Evolutionary conservation across 192 early-diverging fungal genomes (phyloP), one percentile per base, ranked within the genome.

Genomic region (Powellomyces hirtus): DNA sequence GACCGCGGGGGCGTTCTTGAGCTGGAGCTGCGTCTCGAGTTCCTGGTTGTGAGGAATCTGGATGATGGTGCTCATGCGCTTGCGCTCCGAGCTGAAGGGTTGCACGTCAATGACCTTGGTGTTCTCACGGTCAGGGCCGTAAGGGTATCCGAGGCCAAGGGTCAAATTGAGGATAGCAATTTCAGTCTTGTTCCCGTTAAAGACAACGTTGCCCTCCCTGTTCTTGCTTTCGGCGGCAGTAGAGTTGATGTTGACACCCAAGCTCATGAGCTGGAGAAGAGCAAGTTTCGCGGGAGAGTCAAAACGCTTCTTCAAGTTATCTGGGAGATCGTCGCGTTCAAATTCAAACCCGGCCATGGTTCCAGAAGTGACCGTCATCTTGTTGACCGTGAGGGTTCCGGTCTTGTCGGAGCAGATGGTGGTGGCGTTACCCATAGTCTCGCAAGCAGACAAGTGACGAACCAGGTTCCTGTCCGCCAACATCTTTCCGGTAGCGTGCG

Each of bases 341-440:
- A 90, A 92, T 30, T 84, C 83, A 45, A 16, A 57, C 44, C 89
- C 78, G 35, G 92, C 91, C 35, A 97, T 71, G 38, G 87, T 84
- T 38, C 94, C 95, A 13, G 89, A 83, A 29, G 95, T 94, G n/a
- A 98, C 93, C 1, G 93, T 92, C 97, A 99, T 99, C 58, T 86
- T 82, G 83, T 99, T 99, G 65, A 95, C 91, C 1, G 97, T 99
- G 38, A 98, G 79, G 8, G 97, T 99, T 26, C 97, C 97, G 0
- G 97, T 99, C 76, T 99, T 99, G 81, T 99, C 97, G 18, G 94
- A 95, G 77, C 97, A 99, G 26, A 99, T 88, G 0, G 96, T 97
- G 10, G 95, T 99, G 10, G 97, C 97, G 69, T 95, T 96, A 26
- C 85, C 85, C 97, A 99, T 99, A 26, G 96, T 98, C 75, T 99